Conservation (phyloP, 306 rosid genomes). For the Alnus glutinosa region DNA sequence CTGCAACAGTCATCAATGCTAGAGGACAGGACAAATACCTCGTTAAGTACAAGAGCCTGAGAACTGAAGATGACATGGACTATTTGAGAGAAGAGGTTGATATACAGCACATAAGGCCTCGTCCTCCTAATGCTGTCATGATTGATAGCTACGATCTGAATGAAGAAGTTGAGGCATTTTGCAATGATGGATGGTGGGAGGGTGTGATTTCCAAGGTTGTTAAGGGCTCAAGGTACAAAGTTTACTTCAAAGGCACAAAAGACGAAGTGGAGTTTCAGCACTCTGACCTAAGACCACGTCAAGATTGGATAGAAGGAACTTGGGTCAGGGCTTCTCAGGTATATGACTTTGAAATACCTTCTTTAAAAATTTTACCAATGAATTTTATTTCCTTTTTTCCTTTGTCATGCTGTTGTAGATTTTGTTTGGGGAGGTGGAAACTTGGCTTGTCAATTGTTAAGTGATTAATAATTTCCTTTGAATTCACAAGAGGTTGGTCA, state of each 20-base stretch:
- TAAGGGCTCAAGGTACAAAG: conserved; percentile 40
- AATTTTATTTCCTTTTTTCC: not conserved
- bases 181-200: conserved; percentile 79
- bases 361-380: not conserved
- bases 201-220: conserved; percentile 59
- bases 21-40: conserved; percentile 35
- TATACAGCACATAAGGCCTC: conserved; percentile 54
- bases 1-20: conserved; percentile 42
- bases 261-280: conserved; percentile 48
- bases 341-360: not conserved
- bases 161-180: conserved; percentile 59
- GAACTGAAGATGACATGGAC: conserved; percentile 45
- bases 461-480: not conserved
- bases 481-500: not conserved
- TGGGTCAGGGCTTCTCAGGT: conserved; percentile 71
- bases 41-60: conserved; percentile 40
- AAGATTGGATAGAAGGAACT: conserved; percentile 54
- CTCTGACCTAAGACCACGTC: conserved; percentile 53
- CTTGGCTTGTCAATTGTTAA: not conserved
- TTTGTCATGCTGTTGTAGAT: not conserved
- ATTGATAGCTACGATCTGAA: conserved; percentile 32
- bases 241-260: conserved; percentile 44
- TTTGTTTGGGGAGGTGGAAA: not conserved
- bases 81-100: conserved; percentile 54
- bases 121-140: conserved; percentile 37